A percentile compares a stretch with the other conserved stretches of the same genome.
Conservation (phyloP, 2,329 filamentous ascomycete genomes). For the Macrophomina tecta region DNA sequence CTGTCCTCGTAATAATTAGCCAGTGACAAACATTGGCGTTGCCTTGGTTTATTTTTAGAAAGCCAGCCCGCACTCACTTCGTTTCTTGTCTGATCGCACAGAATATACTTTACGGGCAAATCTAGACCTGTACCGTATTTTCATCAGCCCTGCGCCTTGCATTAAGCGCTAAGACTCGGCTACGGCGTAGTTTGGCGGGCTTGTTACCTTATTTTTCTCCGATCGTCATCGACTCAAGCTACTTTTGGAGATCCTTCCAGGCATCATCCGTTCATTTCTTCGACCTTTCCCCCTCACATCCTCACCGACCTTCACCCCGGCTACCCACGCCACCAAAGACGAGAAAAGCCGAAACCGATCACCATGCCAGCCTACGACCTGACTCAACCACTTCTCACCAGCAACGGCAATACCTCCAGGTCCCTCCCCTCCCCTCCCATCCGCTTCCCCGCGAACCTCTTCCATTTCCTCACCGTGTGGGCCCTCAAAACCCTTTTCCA, state of each 20-base stretch:
- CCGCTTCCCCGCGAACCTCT: neutral
- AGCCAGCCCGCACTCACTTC: no score
- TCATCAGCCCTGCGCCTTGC: no score
- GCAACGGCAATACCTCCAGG: no score
- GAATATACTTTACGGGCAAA: no score
- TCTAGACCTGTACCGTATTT: no score
- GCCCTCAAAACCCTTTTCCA: constrained; percentile 10
- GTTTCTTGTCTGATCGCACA: no score
- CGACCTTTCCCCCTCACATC: neutral
- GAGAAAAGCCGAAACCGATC: no score
- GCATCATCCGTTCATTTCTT: neutral
- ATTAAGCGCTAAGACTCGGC: neutral
- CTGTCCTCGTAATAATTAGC: no score
- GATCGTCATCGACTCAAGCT: neutral
- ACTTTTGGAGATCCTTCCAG: neutral
- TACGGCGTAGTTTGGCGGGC: neutral
- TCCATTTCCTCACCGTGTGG: constrained; percentile 5
- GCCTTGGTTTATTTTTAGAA: no score
- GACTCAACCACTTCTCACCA: neutral
- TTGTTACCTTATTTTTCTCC: neutral
- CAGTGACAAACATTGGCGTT: no score
- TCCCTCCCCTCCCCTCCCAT: neutral
- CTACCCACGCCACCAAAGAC: neutral
- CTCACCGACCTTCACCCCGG: neutral
- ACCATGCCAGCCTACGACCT: neutral